phyloP scores from a whole-genome alignment of 352 stramenopile species.

The Bremia lactucae region DNA sequence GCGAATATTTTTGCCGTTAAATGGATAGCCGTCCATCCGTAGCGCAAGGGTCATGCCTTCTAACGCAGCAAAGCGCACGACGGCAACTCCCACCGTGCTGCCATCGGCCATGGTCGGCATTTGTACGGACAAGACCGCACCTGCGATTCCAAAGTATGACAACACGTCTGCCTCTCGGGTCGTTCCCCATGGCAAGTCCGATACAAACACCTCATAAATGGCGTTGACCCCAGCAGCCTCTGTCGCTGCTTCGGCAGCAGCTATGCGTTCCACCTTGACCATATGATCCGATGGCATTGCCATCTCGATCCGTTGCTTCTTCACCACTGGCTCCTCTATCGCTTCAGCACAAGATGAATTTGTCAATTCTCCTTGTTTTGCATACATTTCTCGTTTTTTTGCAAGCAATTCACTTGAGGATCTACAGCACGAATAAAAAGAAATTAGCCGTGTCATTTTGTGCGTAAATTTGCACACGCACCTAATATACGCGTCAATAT shows the following conservation, averaged over 20 bases:
- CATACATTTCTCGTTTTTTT: slow-evolving; percentile 23
- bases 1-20: slow-evolving; percentile 52
- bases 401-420: slow-evolving; percentile 28
- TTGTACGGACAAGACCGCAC: slow-evolving; percentile 36
- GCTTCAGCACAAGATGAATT: slow-evolving; percentile 15
- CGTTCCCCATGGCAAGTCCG: slow-evolving; percentile 48
- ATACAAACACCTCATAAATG: slow-evolving; percentile 46
- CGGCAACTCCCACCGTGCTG: slow-evolving; percentile 56
- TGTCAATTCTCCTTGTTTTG: not conserved
- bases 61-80: slow-evolving; percentile 40
- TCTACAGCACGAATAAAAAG: slow-evolving; percentile 8
- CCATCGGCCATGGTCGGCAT: slow-evolving; percentile 62
- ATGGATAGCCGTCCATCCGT: slow-evolving; percentile 60
- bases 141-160: slow-evolving; percentile 53
- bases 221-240: slow-evolving; percentile 4
- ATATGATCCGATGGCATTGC: slow-evolving; percentile 14
- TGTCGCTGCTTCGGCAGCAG: too few species aligned
- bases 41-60: slow-evolving; percentile 42
- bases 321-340: slow-evolving; percentile 17
- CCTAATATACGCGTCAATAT: slow-evolving; percentile 56
- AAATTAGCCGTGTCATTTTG: not conserved
- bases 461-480: slow-evolving; percentile 7
- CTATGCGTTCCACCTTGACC: slow-evolving; percentile 43
- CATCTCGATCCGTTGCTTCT: slow-evolving; percentile 24
- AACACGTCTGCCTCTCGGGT: slow-evolving; percentile 36